Base-by-base conservation (phyloP, 208 protist species). In the Crithidia expoeki region DNA sequence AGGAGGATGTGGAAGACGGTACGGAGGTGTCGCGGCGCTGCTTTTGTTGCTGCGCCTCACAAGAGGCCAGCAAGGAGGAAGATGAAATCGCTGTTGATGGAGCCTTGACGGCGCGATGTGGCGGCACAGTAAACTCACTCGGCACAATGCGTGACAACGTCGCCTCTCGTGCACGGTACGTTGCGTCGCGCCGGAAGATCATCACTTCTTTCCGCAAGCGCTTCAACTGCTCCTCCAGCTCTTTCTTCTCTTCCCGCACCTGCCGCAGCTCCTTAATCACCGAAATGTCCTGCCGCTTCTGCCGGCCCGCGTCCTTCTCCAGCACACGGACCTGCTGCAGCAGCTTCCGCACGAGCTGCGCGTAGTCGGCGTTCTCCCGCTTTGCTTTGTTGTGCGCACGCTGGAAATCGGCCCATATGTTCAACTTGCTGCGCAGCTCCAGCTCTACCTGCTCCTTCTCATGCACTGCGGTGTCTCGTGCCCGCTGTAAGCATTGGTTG, bases 311-410 rank as follows among this genome's bases (percentile, higher is more conserved):
- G 55, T 74, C 72, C 46, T 68, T 68, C 59, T 90, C 82, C 17
- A 92, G 67, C 27, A 58, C 52, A 30, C 73, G 70, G 17, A 87
- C 61, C 58, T 81, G 76, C 60, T 75, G 70, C 42, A 79, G 51
- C 10, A 92, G 74, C 58, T 63, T 74, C 70, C 82, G 71, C 28
- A 88, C 79, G 11, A 83, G 61, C 33, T 74, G 79, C 27, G 76
- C 56, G 50, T 84, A 87, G 16, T 87, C 76, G 7, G 42, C 69
- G 36, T 85, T 83, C 53, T 87, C 79, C 32, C 72, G 40, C 47
- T 58, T 74, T 2, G 62, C 27, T 14, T 70, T 72, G 65, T 68
- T 27, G 59, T 62, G 68, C 9, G 76, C 53, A 34, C 71, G 65
- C 36, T 74, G 68, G 34, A 72, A 25, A 17, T 73, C 55, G 9